Conservation (phyloP, 495 filamentous ascomycete genomes). For the Aspergillus olivimuriae region DNA sequence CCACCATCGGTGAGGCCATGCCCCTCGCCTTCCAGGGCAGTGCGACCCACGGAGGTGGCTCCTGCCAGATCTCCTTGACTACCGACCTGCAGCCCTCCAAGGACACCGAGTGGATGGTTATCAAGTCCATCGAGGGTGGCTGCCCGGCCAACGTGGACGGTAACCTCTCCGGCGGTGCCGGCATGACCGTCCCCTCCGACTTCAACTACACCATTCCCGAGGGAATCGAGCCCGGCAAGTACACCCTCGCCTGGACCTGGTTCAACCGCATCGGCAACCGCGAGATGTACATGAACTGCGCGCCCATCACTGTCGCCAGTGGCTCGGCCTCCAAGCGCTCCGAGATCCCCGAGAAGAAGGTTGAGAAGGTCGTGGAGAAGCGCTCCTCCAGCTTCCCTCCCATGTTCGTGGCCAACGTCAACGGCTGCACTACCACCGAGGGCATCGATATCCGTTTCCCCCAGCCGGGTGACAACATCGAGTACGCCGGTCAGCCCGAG, state of each 20-base stretch:
- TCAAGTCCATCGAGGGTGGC: conserved; percentile 74
- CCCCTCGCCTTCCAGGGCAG: conserved; percentile 28
- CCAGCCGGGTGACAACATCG: conserved; percentile 62
- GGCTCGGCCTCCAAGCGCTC: conserved; percentile 40
- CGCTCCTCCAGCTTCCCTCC: conserved; percentile 52
- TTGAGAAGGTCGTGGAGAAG: conserved; percentile 25
- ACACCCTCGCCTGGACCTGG: conserved; percentile 83
- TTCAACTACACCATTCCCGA: conserved; percentile 45
- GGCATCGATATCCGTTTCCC: conserved; percentile 58
- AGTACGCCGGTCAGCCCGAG: conserved; percentile 16
- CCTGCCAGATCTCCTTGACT: conserved; percentile 80
- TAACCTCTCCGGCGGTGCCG: conserved; percentile 26
- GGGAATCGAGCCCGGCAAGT: conserved; percentile 40
- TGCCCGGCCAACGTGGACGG: conserved; percentile 56
- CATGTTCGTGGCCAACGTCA: conserved; percentile 77
- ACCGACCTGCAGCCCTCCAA: conserved; percentile 57
- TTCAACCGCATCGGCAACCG: conserved; percentile 83
- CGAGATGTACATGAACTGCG: conserved; percentile 97
- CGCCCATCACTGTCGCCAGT: conserved; percentile 55
- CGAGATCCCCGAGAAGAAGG: conserved; percentile 20
- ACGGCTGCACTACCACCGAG: conserved; percentile 54
- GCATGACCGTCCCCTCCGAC: conserved; percentile 13
- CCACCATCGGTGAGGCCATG: conserved; percentile 24
- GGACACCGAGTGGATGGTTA: conserved; percentile 60
- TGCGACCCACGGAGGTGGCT: conserved; percentile 82